Conservation (phyloP, 1,284 basidiomycete species). For the Singerocomus inundabilis region DNA sequence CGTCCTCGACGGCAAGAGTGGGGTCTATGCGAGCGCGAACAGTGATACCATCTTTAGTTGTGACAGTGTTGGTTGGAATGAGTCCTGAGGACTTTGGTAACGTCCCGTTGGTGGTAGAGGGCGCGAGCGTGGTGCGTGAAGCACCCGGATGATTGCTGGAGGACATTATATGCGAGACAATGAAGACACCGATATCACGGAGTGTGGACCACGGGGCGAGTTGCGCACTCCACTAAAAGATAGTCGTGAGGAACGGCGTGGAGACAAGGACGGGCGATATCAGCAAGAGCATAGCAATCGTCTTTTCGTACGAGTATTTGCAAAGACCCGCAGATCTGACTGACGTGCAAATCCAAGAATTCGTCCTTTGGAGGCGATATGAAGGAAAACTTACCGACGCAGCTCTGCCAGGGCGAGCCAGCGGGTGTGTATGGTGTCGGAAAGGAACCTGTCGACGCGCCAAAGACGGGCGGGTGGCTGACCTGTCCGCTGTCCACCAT, state of each 20-base stretch:
- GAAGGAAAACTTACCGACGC: conserved; percentile 19
- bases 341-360: conserved; percentile 52
- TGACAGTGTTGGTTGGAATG: conserved; percentile 78
- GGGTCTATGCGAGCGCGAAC: conserved; percentile 81
- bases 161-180: conserved; percentile 13
- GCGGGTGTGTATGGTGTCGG: conserved; percentile 1
- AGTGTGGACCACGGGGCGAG: neutral
- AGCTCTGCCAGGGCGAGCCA: neutral
- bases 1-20: conserved; percentile 74
- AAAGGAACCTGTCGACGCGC: too few relatives aligned
- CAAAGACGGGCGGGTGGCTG: too few relatives aligned
- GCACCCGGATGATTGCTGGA: conserved; percentile 33
- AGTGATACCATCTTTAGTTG: conserved; percentile 66
- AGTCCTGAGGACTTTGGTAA: conserved; percentile 42
- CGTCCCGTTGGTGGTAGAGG: conserved; percentile 41
- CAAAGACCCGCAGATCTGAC: conserved; percentile 38
- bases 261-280: conserved; percentile 4
- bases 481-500: conserved; percentile 14
- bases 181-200: neutral
- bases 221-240: conserved; percentile 5
- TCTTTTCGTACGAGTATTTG: conserved; percentile 36
- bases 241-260: conserved; percentile 7
- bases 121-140: conserved; percentile 27
- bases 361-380: conserved; percentile 33
- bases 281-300: conserved; percentile 40